A percentile compares a stretch with the other conserved stretches of the same genome.
phyloP scores from a whole-genome alignment of 345 rosid genomes.

The Eucalyptus guilfoylei region DNA sequence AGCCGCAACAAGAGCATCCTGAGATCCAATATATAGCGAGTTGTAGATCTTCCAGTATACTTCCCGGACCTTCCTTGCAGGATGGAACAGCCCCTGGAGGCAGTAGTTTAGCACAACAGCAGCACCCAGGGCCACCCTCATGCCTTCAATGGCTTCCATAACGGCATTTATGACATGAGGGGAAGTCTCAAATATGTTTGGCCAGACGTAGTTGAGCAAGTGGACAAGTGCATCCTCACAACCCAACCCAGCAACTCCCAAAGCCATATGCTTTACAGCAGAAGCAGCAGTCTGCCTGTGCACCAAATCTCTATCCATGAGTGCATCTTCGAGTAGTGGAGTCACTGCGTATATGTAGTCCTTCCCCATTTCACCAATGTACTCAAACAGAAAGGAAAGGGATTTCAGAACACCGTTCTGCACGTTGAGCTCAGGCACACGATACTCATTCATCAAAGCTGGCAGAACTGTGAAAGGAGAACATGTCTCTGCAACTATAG shows the following conservation, averaged over 20 bases:
- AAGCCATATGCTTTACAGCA: slow-evolving; percentile 96
- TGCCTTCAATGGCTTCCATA: slow-evolving; percentile 98
- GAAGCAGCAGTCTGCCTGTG: slow-evolving; percentile 99
- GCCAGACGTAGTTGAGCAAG: slow-evolving; percentile 94
- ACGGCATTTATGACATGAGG: slow-evolving; percentile 97
- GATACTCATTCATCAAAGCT: slow-evolving; percentile 96
- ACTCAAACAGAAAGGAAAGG: slow-evolving; percentile 88
- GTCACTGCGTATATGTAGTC: slow-evolving; percentile 98
- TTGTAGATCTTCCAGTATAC: slow-evolving; percentile 99
- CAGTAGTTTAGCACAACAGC: slow-evolving; percentile 86
- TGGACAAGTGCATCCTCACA: slow-evolving; percentile 95
- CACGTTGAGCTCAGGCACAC: slow-evolving; percentile 96
- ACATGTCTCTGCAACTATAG: slow-evolving; percentile 96
- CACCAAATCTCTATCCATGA: slow-evolving; percentile 95
- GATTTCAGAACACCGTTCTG: slow-evolving; percentile 98
- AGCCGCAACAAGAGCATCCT: slow-evolving; percentile 91
- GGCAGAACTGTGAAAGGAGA: slow-evolving; percentile 95
- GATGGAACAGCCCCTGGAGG: slow-evolving; percentile 97
- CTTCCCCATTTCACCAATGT: slow-evolving; percentile 99
- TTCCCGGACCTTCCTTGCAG: slow-evolving; percentile 94
- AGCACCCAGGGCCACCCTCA: slow-evolving; percentile 92
- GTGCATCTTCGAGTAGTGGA: slow-evolving; percentile 95
- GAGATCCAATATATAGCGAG: slow-evolving; percentile 86
- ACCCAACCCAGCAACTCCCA: slow-evolving; percentile 97
- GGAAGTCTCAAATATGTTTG: slow-evolving; percentile 96